Conservation (phyloP, 768 basidiomycete species). For the Lactarius quietus region DNA sequence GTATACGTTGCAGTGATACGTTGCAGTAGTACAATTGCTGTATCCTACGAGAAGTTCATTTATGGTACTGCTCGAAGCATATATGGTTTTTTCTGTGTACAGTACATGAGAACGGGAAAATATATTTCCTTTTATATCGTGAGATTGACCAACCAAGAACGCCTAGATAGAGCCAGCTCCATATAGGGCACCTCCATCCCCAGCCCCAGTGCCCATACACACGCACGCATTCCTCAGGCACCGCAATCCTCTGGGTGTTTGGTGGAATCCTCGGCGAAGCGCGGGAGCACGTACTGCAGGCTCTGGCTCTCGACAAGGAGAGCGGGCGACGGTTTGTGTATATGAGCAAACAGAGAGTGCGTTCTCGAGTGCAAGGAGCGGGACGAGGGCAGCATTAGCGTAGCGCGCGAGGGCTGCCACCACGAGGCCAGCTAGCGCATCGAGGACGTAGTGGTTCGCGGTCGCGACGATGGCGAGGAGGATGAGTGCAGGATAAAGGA, state of each 20-base stretch:
- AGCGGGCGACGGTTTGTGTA: constrained; percentile 11
- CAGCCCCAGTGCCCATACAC: background rate
- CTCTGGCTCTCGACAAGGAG: background rate
- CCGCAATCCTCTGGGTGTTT: background rate
- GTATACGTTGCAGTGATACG: background rate
- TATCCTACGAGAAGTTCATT: background rate
- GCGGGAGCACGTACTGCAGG: background rate
- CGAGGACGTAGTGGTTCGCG: constrained; percentile 22
- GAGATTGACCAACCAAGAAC: background rate
- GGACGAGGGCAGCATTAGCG: constrained; percentile 12
- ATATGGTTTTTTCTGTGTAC: too few relatives aligned
- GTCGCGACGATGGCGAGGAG: constrained; percentile 21
- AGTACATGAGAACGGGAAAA: too few relatives aligned
- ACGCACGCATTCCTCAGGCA: background rate
- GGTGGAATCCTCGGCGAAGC: constrained; percentile 1
- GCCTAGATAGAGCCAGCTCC: background rate
- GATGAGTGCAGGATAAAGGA: constrained; percentile 14
- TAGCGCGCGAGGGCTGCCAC: constrained; percentile 12
- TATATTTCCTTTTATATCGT: background rate
- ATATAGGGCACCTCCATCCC: background rate
- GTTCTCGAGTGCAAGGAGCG: constrained; percentile 17
- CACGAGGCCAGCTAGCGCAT: constrained; percentile 12
- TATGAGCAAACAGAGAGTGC: constrained; percentile 5
- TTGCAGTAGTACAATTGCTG: background rate
- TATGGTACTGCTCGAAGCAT: background rate